Evolutionary conservation across 371 early-diverging fungal genomes (phyloP).

Genomic region (Rhizopus stolonifer): DNA sequence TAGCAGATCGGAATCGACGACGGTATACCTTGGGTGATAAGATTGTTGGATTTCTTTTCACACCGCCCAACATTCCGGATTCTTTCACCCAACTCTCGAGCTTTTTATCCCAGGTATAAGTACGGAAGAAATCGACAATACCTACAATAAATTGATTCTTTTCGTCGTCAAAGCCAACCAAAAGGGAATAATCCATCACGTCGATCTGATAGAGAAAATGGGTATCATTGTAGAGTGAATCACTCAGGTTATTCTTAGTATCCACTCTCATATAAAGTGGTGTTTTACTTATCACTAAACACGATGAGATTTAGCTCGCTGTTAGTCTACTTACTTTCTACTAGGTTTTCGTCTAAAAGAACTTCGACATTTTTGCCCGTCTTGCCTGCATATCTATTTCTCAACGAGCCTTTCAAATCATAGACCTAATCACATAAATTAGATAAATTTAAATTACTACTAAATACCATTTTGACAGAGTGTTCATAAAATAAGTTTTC

Average conservation of each 20-base stretch:
- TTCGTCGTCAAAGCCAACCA: slow-evolving; percentile 87
- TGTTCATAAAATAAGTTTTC: slow-evolving; percentile 92
- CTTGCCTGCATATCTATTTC: slow-evolving; percentile 89
- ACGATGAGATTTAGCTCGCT: slow-evolving; percentile 5
- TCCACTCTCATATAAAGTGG: slow-evolving; percentile 89
- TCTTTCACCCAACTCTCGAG: slow-evolving; percentile 95
- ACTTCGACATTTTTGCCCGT: slow-evolving; percentile 86
- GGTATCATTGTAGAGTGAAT: slow-evolving; percentile 87
- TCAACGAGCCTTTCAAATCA: slow-evolving; percentile 93
- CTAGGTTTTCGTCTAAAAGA: slow-evolving; percentile 88
- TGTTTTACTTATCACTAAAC: slow-evolving; percentile 67
- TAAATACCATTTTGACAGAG: slow-evolving; percentile 56
- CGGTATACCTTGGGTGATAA: slow-evolving; percentile 93
- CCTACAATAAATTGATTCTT: slow-evolving; percentile 85
- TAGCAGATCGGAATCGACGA: slow-evolving; percentile 87
- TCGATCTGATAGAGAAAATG: slow-evolving; percentile 82
- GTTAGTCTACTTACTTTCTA: slow-evolving; percentile 59
- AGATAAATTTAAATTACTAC: slow-evolving; percentile 1
- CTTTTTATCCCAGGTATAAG: slow-evolving; percentile 96
- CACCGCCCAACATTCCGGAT: slow-evolving; percentile 80
- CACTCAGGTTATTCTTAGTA: slow-evolving; percentile 76
- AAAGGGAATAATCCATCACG: slow-evolving; percentile 95
- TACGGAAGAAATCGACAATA: slow-evolving; percentile 93
- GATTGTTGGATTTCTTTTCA: slow-evolving; percentile 90
- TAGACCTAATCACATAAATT: slow-evolving; percentile 57